Base-by-base conservation (phyloP, 1,284 basidiomycete species). In the Rhodotorula sp. region DNA sequence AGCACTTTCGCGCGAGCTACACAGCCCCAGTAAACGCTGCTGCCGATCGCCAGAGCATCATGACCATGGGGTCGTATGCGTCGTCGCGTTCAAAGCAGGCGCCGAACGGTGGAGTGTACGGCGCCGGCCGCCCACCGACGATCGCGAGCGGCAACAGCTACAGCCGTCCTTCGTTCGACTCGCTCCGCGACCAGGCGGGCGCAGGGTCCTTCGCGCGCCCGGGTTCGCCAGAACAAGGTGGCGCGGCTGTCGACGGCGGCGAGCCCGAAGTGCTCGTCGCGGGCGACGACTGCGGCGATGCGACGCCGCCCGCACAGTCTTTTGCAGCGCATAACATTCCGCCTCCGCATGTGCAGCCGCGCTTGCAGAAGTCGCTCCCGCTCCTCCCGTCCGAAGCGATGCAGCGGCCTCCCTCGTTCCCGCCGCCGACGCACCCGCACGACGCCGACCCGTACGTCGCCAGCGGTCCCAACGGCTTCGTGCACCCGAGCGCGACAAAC, bases 21-120 rank as follows among this genome's bases (percentile, higher is more conserved):
- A 23, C 55, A 23, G 50, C 60, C 42, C 61, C 71, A 10, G 42
- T 54, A 14, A 58, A 59, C 13, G 16, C 48, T 0, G 21, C 72
- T 8, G 63, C 70, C 19, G 73, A 74, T 54, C 58, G 73, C 4
- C 67, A 67, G 16, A 71, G 69, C 57, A 60, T 74, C 46, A 41
- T 71, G 19, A 74, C 70, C 61, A 65, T 60, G 52, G 68, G 65
- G 0, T 68, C 66, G 19, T 68, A 49, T 57, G 55, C 52, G 16
- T 72, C 73, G 16, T 48, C 52, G 3, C 54, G 72, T 8, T 68
- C 69, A 27, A 60, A 65, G 41, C 56, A 41, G 9, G 34, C 42
- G 10, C 16, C 7, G 49, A 53, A 44, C 44, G 17, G 41, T 23
- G 60, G 54, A 52, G 48, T 13, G 17, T n/a, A 14, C n/a, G 27